These are phyloP conservation scores for Rosa persica DNA, from an alignment of 306 rosid species.

Conservation along the genomic window DNA sequence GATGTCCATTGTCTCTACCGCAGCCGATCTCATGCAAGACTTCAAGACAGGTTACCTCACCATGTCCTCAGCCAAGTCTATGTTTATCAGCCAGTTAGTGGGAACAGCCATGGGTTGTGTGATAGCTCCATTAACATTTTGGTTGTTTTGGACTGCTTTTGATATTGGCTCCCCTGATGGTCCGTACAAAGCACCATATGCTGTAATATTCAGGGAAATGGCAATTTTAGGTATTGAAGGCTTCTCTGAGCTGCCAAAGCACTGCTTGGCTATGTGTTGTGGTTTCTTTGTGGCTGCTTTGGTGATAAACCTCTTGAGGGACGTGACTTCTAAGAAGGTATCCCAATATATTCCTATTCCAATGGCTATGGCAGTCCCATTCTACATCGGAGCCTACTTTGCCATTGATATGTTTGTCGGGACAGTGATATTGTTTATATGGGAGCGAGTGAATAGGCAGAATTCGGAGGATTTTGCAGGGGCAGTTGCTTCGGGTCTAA, in stretches of 20 bases:
- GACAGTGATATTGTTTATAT: constrained; percentile 67
- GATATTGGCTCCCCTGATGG: constrained; percentile 90
- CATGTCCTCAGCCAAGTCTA: constrained; percentile 86
- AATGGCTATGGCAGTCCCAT: constrained; percentile 97
- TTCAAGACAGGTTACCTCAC: constrained; percentile 98
- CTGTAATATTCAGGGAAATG: constrained; percentile 90
- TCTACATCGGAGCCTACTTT: constrained; percentile 89
- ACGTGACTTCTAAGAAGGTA: constrained; percentile 55
- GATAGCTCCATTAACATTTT: constrained; percentile 94
- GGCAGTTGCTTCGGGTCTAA: constrained; percentile 95
- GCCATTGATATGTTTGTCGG: constrained; percentile 91
- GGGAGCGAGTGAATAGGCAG: constrained; percentile 79
- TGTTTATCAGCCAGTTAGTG: constrained; percentile 81
- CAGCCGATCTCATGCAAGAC: constrained; percentile 99
- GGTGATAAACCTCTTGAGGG: constrained; percentile 66
- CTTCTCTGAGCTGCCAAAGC: constrained; percentile 86
- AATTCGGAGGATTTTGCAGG: constrained; percentile 81
- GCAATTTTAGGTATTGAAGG: constrained; percentile 86
- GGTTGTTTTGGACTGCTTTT: constrained; percentile 96
- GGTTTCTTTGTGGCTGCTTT: constrained; percentile 77
- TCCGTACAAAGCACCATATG: constrained; percentile 89
- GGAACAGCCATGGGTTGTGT: constrained; percentile 96
- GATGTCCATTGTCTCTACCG: constrained; percentile 95
- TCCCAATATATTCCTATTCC: constrained; percentile 86
- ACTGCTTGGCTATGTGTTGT: constrained; percentile 72